These are phyloP conservation scores for Colletotrichum cordylinicola DNA, from an alignment of 2,329 filamentous ascomycete genomes.

Conservation along the genomic window DNA sequence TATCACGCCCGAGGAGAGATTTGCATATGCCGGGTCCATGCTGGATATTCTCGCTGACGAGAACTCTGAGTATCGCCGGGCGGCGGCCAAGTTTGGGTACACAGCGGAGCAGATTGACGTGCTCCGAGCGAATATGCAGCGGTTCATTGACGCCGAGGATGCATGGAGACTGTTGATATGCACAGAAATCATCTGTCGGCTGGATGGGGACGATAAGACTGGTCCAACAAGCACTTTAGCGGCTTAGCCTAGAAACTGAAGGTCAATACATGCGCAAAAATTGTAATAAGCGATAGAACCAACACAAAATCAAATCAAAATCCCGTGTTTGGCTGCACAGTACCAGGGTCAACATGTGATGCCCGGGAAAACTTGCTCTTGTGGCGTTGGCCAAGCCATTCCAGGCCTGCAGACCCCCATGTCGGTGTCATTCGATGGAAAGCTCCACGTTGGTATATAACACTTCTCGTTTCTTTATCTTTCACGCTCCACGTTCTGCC, in stretches of 20 bases:
- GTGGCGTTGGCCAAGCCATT: slow-evolving; percentile 9
- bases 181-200: slow-evolving; percentile 11
- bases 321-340: neutral
- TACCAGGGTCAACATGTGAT: neutral
- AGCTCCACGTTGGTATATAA: neutral
- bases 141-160: neutral
- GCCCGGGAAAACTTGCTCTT: slow-evolving; percentile 3
- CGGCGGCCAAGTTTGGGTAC: slow-evolving; percentile 7
- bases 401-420: neutral
- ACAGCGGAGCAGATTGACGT: neutral
- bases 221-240: neutral
- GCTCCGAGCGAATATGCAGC: neutral
- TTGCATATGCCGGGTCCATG: slow-evolving; percentile 1
- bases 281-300: neutral
- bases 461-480: neutral
- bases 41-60: slow-evolving; percentile 6
- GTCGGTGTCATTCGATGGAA: neutral
- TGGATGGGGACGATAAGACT: neutral
- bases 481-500: neutral
- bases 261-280: neutral
- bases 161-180: slow-evolving; percentile 3
- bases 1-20: slow-evolving; percentile 3
- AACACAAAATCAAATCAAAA: neutral
- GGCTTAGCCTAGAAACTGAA: neutral
- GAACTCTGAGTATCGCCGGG: neutral